Evolutionary conservation across 148 eudicot species (phyloP), one percentile per base, ranked within the genome.

Genomic region (Rheum nobile): DNA sequence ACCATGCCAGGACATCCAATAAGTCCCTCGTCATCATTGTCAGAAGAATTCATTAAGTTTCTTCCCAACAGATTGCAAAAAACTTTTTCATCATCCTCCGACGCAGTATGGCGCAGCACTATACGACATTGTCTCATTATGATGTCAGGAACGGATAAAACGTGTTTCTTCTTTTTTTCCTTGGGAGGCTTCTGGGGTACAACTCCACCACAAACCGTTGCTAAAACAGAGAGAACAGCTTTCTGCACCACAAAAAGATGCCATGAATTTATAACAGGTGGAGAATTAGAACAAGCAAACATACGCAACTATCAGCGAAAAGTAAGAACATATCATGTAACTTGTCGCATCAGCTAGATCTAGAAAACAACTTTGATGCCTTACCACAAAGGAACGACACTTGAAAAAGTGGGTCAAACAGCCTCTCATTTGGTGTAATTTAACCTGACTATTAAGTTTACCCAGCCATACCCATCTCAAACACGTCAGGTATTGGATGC

Each of bases 221-320:
- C 80, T 75, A 89, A 86, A 32, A 89, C 89, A 52, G 91, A 82
- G 77, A 87, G 77, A 70, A 89, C 89, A 76, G 91, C 94, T 84
- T 87, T 89, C 94, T 87, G 91, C 72, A 77, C 73, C 72, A 22
- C 13, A 75, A 71, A 16, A 71, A 72, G 67, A 57, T 32, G 19
- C 67, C 37, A 28, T 61, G 35, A 22, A 21, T 61, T 61, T 61
- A 61, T 28, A 61, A 12, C 4, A 61, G 17, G 67, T 26, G 13
- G 35, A 61, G 19, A 61, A 61, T 61, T 28, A 43, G 41, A 39
- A 72, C 72, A 50, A 67, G 71, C 43, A 68, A 37, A 16, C 22
- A 48, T 35, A 72, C 76, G 47, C 68, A 37, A 74, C 8, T 42
- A 55, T 37, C 48, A 55, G 14, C 21, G 17, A 48, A 52, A 44